Base-by-base conservation (phyloP, 2,329 filamentous ascomycete genomes). In the Aschersonia sp. region DNA sequence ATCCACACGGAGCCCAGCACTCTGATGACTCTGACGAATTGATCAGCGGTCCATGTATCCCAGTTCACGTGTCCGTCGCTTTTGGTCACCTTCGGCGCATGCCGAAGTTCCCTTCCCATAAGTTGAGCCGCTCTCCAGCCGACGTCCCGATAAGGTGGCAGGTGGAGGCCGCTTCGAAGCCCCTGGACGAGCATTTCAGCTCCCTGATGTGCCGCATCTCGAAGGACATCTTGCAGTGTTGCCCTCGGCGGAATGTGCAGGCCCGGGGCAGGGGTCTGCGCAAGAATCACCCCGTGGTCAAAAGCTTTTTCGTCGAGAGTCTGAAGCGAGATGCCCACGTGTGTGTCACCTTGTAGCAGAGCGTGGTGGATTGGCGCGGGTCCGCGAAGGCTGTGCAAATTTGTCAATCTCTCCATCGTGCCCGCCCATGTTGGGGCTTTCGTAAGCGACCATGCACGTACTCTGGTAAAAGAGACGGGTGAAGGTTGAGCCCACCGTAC, bases 401-500 rank as follows among this genome's bases (percentile, higher is more conserved):
- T 29, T 30, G 7, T 44, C 1, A 45, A 37, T 43, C 35, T 29
- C 8, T 14, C 12, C 22, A 41, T 41, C 40, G 29, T 30, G 7
- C 30, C 30, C 14, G 8, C 10, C 30, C 5, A 7, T 41, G 9
- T 41, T 14, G 10, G 40, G 14, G 14, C 10, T 7, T 41, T 22
- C 5, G 12, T 30, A 22, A 22, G 22, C 22, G 22, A 22, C 22
- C 22, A 42, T 31, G 5, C 6, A 59, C 70, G 54, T 70, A 86
- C 81, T 92, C 83, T 4, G 89, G 90, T 11, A 98, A 74, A 31
- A 95, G 66, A 1, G 90, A 97, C 1, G 92, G 92, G 59, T 98
- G 92, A 2, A 98, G 74, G 63, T 98, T 98, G 4, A 98, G 67
- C 0, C 92, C 92, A 42, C 89, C 89, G 65, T 94, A 95, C 55